These are phyloP conservation scores for Nakaseomyces sp. DNA, from an alignment of 1,139 yeast species.

Conservation along the genomic window DNA sequence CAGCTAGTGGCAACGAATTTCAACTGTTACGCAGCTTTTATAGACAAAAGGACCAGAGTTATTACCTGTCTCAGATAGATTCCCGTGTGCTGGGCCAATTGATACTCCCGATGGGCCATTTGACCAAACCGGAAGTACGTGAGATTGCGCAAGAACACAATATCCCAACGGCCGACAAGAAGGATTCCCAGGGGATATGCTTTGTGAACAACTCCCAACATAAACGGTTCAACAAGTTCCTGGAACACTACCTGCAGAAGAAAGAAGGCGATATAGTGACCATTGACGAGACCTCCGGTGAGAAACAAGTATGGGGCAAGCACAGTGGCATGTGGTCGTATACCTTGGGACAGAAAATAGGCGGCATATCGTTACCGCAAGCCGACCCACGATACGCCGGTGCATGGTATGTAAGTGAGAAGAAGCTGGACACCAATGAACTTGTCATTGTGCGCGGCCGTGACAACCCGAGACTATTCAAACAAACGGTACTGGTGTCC, in stretches of 20 bases:
- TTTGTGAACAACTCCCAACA: constrained; percentile 63
- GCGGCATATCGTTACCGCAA: constrained; percentile 70
- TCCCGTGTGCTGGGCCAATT: constrained; percentile 40
- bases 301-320: constrained; percentile 64
- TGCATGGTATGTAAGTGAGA: constrained; percentile 78
- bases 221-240: constrained; percentile 65
- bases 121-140: constrained; percentile 66
- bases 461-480: constrained; percentile 52
- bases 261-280: constrained; percentile 73
- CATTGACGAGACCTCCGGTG: constrained; percentile 29
- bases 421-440: constrained; percentile 54
- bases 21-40: constrained; percentile 56
- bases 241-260: constrained; percentile 63
- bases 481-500: constrained; percentile 36
- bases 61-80: constrained; percentile 67
- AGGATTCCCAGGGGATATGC: constrained; percentile 92
- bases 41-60: constrained; percentile 76
- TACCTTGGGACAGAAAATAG: constrained; percentile 81
- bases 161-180: constrained; percentile 64
- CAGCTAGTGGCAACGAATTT: constrained; percentile 25
- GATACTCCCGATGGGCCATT: constrained; percentile 73
- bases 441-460: constrained; percentile 69
- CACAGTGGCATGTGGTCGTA: constrained; percentile 90
- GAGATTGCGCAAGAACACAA: constrained; percentile 44
- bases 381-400: constrained; percentile 70